Evolutionary conservation across 768 basidiomycete species (phyloP), one percentile per base, ranked within the genome.

Genomic region (Mrakia gelida): DNA sequence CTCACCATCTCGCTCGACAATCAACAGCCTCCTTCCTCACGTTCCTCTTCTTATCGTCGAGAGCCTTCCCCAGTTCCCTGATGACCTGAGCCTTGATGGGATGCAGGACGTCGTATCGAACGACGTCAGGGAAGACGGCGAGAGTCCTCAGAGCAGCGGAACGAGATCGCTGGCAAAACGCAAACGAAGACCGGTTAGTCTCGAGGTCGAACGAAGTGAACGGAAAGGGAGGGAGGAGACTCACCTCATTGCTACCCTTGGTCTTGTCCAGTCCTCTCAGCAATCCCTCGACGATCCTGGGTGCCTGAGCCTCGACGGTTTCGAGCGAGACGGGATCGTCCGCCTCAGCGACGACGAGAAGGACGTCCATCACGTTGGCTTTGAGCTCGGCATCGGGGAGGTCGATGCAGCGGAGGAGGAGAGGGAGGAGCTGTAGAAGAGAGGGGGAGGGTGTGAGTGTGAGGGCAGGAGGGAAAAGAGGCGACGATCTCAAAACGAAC

Each of bases 21-120:
- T 94, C 90, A 3, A 98, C 97, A 0, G 95, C 96, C 81, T 92
- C 93, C 81, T 89, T 91, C 74, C 97, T 87, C 11, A 99, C 95
- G 2, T 85, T 85, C 78, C 92, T 87, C 82, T 91, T 92, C n/a
- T 92, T 92, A 85, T 98, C 97, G 82, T 98, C 97, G 68, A 98
- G 84, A 6, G 88, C 89, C 79, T 87, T 89, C 0, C 88, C 91
- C 38, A 99, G 86, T 79, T 91, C 90, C 54, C 89, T 89, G 72
- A 98, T 83, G 32, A 97, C 92, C 0, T 82, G 85, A 2, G 88
- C 78, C 84, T 94, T 98, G 82, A 89, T 88, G 1, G 92, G 91
- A 82, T 96, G 94, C 56, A 99, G 86, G 18, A 91, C 85, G 80
- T 92, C 91, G 83, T 94, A 96, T 49, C 92, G 90, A 71, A 98